Evolutionary conservation across 1,284 basidiomycete genomes (phyloP).

Genomic region (Leccinum fuscescens): DNA sequence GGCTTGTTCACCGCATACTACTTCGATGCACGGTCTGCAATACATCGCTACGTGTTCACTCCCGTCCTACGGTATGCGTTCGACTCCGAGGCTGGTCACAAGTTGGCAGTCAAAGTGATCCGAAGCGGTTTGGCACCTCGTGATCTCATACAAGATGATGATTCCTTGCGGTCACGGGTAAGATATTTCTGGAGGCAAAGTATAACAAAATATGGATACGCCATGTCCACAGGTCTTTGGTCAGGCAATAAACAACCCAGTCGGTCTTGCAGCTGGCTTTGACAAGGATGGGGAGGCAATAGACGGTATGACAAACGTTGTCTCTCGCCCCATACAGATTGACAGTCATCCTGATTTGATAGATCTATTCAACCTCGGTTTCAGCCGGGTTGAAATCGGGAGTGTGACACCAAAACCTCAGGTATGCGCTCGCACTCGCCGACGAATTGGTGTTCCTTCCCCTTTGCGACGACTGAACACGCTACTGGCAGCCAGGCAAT

Average conservation of each 20-base stretch:
- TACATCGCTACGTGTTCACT: slow-evolving; percentile 83
- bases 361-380: slow-evolving; percentile 92
- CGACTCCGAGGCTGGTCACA: slow-evolving; percentile 87
- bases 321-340: not conserved
- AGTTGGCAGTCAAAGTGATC: slow-evolving; percentile 80
- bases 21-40: slow-evolving; percentile 81
- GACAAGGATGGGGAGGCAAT: slow-evolving; percentile 98
- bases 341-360: not conserved
- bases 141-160: slow-evolving; percentile 74
- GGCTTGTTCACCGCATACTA: slow-evolving; percentile 80
- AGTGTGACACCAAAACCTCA: slow-evolving; percentile 95
- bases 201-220: not conserved
- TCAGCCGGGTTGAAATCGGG: slow-evolving; percentile 97
- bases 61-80: slow-evolving; percentile 68
- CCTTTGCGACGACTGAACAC: slow-evolving; percentile 5
- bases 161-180: slow-evolving; percentile 71
- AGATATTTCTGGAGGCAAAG: slow-evolving; percentile 19
- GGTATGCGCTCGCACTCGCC: slow-evolving; percentile 42
- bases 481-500: slow-evolving; percentile 75
- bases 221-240: slow-evolving; percentile 72
- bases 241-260: slow-evolving; percentile 76
- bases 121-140: slow-evolving; percentile 74
- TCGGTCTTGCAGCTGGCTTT: slow-evolving; percentile 95
- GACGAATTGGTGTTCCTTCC: not conserved
- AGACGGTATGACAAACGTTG: slow-evolving; percentile 59